Percentiles rank a stretch among this genome's conserved stretches.
phyloP scores from a whole-genome alignment of 345 rosid genomes.

The Erodium maritimum region DNA sequence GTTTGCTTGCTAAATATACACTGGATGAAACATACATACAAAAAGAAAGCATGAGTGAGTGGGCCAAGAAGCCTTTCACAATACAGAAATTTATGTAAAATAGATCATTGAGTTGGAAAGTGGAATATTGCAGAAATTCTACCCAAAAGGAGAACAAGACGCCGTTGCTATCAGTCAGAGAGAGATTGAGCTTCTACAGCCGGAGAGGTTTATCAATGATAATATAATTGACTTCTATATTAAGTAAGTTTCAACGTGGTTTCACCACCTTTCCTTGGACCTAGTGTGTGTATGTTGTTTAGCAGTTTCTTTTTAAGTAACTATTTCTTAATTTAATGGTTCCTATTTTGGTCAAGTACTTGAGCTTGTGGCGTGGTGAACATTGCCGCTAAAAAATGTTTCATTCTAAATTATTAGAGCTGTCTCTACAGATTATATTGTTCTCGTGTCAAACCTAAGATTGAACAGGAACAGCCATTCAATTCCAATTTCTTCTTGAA shows the following conservation, averaged over 20 bases:
- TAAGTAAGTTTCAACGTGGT: conserved; percentile 31
- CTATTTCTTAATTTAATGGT: no score
- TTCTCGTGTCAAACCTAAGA: no score
- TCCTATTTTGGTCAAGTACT: no score
- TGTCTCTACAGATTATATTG: neutral
- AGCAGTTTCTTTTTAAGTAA: conserved; percentile 1
- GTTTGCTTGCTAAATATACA: neutral
- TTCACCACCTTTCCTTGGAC: neutral
- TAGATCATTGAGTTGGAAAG: neutral
- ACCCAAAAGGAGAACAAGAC: conserved; percentile 89
- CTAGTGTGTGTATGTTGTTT: neutral
- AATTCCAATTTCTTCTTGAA: no score
- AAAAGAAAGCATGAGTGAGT: neutral
- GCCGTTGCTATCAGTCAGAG: conserved; percentile 86
- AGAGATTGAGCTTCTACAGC: conserved; percentile 86
- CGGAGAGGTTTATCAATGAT: conserved; percentile 90
- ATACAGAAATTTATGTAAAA: no score
- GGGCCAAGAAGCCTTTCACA: neutral
- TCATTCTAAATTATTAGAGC: neutral
- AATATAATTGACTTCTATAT: conserved; percentile 95
- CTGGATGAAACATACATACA: neutral
- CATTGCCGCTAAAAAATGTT: no score
- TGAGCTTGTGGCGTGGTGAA: no score
- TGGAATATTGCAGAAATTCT: conserved; percentile 16
- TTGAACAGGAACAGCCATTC: no score